Evolutionary conservation across 2,329 filamentous ascomycete species (phyloP), one percentile per base, ranked within the genome.

Genomic region (Sodiomyces alkalinus): DNA sequence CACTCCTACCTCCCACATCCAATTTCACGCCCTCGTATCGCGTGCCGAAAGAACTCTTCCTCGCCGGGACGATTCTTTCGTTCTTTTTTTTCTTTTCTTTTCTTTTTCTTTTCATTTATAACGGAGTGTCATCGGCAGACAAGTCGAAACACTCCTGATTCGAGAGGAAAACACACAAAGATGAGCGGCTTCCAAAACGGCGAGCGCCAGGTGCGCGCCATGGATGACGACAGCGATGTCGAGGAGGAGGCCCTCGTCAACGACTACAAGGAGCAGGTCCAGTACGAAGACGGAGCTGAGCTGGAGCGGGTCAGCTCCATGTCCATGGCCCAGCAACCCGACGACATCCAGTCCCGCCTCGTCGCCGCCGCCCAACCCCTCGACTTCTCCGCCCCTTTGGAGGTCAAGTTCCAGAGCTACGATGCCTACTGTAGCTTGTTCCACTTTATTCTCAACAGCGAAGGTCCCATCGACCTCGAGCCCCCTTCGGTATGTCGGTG

Each of bases 401-500:
- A 96, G 58, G 81, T 82, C 55, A 96, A 96, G 64, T 94, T 96
- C 63, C 78, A 83, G 56, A 94, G 86, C 64, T 98, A 98, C 68
- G 90, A 98, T 63, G 82, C 83, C 54, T 98, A 98, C 71, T 98
- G 90, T 76, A 93, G 82, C 58, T 66, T 98, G 45, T 98, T 98
- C 66, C 90, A 98, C 64, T 96, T 83, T 61, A 94, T 98, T 55
- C 67, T 98, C 52, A 98, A 98, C 71, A 96, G 87, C 28, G 90
- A 96, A 43, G 90, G 90, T n/a, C 90, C 90, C 11, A 87, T 98
- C 35, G 90, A 98, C 51, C 67, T 98, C 43, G 90, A 98, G 57
- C 80, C 87, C 40, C 90, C 90, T 43, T 93, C 86, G 53, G 87
- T 94, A 67, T 62, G 81, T 69, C 36, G n/a, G n/a, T n/a, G n/a